Evolutionary conservation across 2,329 filamentous ascomycete genomes (phyloP).

Genomic region (Byssochlamys sp.): DNA sequence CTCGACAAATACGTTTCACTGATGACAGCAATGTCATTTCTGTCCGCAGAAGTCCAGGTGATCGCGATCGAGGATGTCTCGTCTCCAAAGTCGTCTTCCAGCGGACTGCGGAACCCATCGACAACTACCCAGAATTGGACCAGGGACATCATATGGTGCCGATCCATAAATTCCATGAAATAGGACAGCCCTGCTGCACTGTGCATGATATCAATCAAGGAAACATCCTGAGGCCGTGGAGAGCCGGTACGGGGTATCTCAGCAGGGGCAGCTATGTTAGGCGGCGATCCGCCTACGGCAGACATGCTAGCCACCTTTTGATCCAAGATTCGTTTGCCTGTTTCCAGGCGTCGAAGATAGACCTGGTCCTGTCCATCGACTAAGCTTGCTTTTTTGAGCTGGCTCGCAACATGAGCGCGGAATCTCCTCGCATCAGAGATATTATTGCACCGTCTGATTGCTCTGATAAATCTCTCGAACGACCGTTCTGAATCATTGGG

Average conservation of each 20-base stretch:
- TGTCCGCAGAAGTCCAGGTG: constrained; percentile 73
- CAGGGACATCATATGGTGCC: constrained; percentile 71
- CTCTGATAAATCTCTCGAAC: constrained; percentile 88
- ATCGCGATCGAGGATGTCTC: constrained; percentile 53
- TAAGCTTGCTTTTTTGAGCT: constrained; percentile 74
- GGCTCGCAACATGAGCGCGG: constrained; percentile 81
- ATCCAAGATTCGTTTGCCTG: constrained; percentile 78
- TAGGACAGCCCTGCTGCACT: constrained; percentile 87
- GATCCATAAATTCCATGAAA: constrained; percentile 99
- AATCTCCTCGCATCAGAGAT: constrained; percentile 87
- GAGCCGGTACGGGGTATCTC: constrained; percentile 28
- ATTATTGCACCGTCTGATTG: constrained; percentile 78
- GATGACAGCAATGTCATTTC: constrained; percentile 80
- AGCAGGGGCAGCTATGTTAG: constrained; percentile 17
- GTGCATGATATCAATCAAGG: constrained; percentile 75
- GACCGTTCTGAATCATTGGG: constrained; percentile 79
- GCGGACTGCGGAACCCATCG: constrained; percentile 85
- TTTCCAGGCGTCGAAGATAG: constrained; percentile 81
- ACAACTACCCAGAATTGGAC: constrained; percentile 99
- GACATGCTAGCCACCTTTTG: constrained; percentile 78
- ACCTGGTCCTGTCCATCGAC: constrained; percentile 72
- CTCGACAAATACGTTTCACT: constrained; percentile 79
- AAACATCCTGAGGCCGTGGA: constrained; percentile 64
- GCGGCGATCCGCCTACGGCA: constrained; percentile 48
- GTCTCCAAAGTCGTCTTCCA: constrained; percentile 76